Evolutionary conservation across 2,329 filamentous ascomycete species (phyloP).

Genomic region (Pseudogymnoascus sp.): DNA sequence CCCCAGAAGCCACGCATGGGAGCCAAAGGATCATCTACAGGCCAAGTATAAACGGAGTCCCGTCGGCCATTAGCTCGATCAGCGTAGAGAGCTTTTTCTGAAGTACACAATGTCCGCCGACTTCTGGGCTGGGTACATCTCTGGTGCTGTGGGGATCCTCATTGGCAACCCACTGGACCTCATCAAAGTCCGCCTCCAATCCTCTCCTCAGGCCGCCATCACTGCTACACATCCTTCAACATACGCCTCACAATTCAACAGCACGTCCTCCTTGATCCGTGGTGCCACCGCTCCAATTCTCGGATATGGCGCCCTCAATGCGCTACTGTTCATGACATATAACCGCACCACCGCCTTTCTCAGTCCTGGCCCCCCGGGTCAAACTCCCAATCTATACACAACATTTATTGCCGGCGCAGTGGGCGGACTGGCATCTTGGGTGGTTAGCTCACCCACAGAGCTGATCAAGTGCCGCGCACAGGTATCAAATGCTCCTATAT

Average conservation of each 20-base stretch:
- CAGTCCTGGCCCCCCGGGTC: conserved; percentile 26
- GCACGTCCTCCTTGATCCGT: conserved; percentile 37
- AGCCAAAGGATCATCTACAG: not conserved
- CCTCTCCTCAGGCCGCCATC: conserved; percentile 20
- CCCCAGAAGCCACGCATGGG: not conserved
- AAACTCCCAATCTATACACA: conserved; percentile 49
- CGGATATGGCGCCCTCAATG: conserved; percentile 86
- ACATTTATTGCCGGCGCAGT: conserved; percentile 74
- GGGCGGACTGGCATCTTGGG: conserved; percentile 77
- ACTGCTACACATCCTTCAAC: conserved; percentile 17
- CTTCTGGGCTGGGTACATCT: conserved; percentile 90
- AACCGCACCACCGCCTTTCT: conserved; percentile 70
- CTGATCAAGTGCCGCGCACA: conserved; percentile 86
- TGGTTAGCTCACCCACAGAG: conserved; percentile 82
- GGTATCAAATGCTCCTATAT: conserved; percentile 35
- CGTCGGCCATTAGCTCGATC: not conserved
- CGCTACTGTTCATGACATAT: conserved; percentile 82
- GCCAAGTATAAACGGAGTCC: not conserved
- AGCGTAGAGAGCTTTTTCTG: not conserved
- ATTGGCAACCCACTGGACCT: conserved; percentile 82
- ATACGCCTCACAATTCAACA: conserved; percentile 30
- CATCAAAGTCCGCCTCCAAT: conserved; percentile 72
- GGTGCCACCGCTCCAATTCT: conserved; percentile 80
- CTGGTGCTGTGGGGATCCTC: conserved; percentile 76
- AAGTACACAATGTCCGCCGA: conserved; percentile 45